Conservation (phyloP, 176 grass and related monocot species). For the Oryza coarctata region DNA sequence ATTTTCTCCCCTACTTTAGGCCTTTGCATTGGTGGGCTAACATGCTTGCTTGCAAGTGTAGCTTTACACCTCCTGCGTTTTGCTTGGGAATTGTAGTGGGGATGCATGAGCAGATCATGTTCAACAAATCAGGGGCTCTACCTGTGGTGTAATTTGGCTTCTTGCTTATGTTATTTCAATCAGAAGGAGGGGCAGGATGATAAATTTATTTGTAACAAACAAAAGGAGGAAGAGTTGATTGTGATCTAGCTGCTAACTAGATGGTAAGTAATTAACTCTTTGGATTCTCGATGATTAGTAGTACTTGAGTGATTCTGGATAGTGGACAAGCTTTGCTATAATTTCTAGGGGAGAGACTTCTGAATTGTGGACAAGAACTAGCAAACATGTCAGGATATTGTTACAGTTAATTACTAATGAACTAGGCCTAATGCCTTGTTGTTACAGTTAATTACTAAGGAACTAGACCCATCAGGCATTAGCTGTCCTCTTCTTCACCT, state of each 20-base stretch:
- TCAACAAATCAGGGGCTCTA: background rate
- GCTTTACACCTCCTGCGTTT: constrained; percentile 34
- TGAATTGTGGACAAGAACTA: background rate
- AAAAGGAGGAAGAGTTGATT: background rate
- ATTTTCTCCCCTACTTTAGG: background rate
- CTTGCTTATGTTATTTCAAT: constrained; percentile 14
- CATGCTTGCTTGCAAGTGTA: constrained; percentile 31
- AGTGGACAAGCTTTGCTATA: background rate
- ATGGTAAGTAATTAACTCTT: background rate
- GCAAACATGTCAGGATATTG: background rate
- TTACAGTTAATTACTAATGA: background rate
- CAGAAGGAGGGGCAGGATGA: background rate
- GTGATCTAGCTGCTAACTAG: background rate
- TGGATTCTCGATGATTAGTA: background rate
- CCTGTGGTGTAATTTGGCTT: background rate
- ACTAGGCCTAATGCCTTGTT: too few species aligned
- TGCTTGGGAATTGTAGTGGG: constrained; percentile 3
- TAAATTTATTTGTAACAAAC: background rate
- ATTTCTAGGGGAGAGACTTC: background rate
- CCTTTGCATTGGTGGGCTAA: constrained; percentile 42
- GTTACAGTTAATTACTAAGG: background rate
- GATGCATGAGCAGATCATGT: constrained; percentile 24
- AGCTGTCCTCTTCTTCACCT: background rate
- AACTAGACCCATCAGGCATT: constrained; percentile 1
- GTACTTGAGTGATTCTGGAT: background rate